phyloP scores from a whole-genome alignment of 2,329 filamentous ascomycete genomes.

The Aspergillus ruber region DNA sequence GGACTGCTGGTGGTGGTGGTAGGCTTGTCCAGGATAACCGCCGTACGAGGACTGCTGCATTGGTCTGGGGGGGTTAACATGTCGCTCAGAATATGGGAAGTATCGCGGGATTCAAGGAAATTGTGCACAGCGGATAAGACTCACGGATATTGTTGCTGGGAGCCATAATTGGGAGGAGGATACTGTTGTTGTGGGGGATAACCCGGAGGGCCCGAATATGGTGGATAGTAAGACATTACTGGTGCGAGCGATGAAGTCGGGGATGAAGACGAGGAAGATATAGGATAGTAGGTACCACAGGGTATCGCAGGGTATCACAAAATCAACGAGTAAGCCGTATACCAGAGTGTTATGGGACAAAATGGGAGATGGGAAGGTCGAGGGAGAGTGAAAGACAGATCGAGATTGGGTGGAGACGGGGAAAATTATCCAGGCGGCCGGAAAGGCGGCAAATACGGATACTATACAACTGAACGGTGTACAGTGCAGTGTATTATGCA shows the following conservation, averaged over 20 bases:
- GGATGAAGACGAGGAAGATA: neutral
- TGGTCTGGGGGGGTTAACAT: conserved; percentile 13
- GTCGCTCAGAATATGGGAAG: neutral
- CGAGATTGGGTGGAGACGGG: conserved; percentile 1
- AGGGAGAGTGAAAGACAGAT: conserved; percentile 5
- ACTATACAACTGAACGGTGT: neutral
- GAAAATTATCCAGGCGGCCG: neutral
- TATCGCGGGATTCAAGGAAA: neutral
- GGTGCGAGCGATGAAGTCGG: conserved; percentile 3
- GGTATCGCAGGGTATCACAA: conserved; percentile 2
- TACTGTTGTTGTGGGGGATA: conserved; percentile 46
- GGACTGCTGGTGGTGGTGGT: conserved; percentile 26
- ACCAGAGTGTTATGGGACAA: neutral
- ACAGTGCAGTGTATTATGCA: neutral
- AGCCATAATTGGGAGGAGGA: conserved; percentile 30
- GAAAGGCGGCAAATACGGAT: neutral
- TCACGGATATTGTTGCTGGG: conserved; percentile 37
- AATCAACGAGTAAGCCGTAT: conserved; percentile 7
- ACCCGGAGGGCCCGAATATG: conserved; percentile 51
- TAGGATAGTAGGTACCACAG: conserved; percentile 2
- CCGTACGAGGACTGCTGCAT: conserved; percentile 27
- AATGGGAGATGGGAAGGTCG: conserved; percentile 1
- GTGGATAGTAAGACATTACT: conserved; percentile 59
- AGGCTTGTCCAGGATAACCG: conserved; percentile 33
- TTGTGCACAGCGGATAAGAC: conserved; percentile 13